phyloP scores from a whole-genome alignment of 305 asterid genomes.

The Fraxinus ornus region DNA sequence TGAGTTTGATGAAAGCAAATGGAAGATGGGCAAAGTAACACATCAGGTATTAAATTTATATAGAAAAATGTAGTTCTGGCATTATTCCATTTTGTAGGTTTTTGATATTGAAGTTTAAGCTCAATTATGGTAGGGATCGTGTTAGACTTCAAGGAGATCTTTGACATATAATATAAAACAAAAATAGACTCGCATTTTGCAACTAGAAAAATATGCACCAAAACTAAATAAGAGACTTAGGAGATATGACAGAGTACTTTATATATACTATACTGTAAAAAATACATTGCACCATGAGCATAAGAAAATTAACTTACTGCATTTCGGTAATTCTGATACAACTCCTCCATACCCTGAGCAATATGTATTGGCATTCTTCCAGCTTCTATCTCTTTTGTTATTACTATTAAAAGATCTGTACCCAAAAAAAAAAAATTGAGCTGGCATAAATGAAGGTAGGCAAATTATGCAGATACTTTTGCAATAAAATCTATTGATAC shows the following conservation, averaged over 20 bases:
- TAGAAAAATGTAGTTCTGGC: not conserved
- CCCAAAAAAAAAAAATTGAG: not conserved
- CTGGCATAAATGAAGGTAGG: not conserved
- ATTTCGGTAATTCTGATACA: conserved; percentile 72
- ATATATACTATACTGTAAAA: conserved; percentile 20
- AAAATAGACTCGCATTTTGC: not conserved
- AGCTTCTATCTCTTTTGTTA: conserved; percentile 68
- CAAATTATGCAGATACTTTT: not conserved
- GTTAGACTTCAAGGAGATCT: not conserved
- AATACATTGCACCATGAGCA: conserved; percentile 26
- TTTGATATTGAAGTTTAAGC: conserved; percentile 15
- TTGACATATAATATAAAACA: not conserved
- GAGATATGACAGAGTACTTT: not conserved
- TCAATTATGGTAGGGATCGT: not conserved
- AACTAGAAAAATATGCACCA: conserved; percentile 7
- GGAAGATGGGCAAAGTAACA: not conserved
- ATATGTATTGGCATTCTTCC: conserved; percentile 67
- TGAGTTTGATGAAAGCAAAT: not conserved
- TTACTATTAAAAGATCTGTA: conserved; percentile 49
- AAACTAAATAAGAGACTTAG: not conserved
- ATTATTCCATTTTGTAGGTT: not conserved
- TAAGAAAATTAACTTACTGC: conserved; percentile 65
- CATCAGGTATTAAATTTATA: not conserved
- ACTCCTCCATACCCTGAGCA: conserved; percentile 77
- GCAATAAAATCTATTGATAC: not conserved